phyloP scores from a whole-genome alignment of 768 basidiomycete genomes.

The Leucocoprinus leucothites region DNA sequence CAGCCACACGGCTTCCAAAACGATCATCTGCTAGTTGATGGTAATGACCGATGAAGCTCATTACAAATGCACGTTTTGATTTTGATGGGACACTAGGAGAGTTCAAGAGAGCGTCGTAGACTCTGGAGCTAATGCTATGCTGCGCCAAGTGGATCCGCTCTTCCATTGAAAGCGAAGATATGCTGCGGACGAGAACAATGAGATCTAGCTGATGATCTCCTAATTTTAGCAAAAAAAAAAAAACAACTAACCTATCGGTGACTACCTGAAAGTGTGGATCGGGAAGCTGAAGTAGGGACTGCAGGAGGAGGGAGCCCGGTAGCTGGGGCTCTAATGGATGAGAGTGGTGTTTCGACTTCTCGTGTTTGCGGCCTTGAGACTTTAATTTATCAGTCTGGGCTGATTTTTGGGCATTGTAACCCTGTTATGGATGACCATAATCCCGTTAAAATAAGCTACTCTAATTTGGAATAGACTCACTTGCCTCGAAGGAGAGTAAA shows the following conservation, averaged over 20 bases:
- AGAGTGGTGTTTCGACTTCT: constrained; percentile 4
- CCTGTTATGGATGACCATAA: background rate
- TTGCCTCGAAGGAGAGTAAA: constrained; percentile 48
- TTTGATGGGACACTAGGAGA: constrained; percentile 63
- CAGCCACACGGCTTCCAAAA: constrained; percentile 86
- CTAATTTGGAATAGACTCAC: constrained; percentile 14
- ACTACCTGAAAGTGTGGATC: constrained; percentile 67
- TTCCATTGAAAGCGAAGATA: constrained; percentile 53
- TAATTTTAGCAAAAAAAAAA: background rate
- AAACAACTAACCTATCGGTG: constrained; percentile 66
- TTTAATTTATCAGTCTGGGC: constrained; percentile 8
- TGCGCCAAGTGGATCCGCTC: constrained; percentile 52
- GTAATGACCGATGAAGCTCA: constrained; percentile 76
- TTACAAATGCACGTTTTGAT: constrained; percentile 66
- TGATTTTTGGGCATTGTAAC: constrained; percentile 6
- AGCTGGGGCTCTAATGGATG: constrained; percentile 61
- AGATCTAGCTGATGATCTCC: background rate
- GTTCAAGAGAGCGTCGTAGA: constrained; percentile 76
- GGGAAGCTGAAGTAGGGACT: constrained; percentile 72
- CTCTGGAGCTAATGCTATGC: constrained; percentile 64
- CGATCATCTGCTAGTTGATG: constrained; percentile 83
- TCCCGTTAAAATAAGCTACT: too few relatives aligned
- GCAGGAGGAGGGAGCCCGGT: constrained; percentile 84
- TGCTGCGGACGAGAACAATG: constrained; percentile 34
- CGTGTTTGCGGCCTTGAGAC: constrained; percentile 16